Conservation (phyloP, 345 rosid genomes). For the Turritis glabra region DNA sequence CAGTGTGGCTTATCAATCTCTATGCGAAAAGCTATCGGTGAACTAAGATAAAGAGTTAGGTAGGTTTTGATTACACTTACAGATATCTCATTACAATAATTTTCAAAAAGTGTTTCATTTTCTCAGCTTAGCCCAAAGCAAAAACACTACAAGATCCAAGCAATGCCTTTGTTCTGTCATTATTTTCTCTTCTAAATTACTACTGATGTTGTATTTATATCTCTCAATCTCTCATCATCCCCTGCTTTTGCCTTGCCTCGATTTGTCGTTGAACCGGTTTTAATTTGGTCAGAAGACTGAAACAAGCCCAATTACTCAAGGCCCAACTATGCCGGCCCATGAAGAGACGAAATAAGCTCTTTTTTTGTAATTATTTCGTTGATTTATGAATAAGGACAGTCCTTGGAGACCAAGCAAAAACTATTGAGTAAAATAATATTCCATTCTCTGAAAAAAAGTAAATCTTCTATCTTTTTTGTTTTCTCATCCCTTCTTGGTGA, state of each 20-base stretch:
- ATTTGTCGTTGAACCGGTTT: not conserved
- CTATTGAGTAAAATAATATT: slow-evolving; percentile 4
- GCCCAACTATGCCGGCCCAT: no score
- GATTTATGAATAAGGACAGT: not conserved
- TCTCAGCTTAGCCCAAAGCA: not conserved
- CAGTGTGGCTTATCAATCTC: slow-evolving; percentile 82
- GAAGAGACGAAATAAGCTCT: no score
- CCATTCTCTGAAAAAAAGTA: not conserved
- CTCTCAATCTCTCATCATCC: no score
- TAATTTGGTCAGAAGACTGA: not conserved
- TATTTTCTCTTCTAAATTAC: not conserved
- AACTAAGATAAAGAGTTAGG: slow-evolving; percentile 36
- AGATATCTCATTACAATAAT: not conserved
- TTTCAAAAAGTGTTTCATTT: slow-evolving; percentile 7
- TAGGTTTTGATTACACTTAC: slow-evolving; percentile 22
- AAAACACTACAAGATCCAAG: not conserved
- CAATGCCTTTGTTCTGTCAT: not conserved
- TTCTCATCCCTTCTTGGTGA: not conserved
- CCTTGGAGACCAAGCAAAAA: slow-evolving; percentile 26
- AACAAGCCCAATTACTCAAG: not conserved
- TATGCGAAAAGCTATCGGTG: slow-evolving; percentile 68
- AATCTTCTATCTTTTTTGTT: not conserved
- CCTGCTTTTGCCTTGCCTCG: not conserved
- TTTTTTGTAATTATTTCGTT: not conserved
- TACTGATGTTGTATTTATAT: not conserved